phyloP scores from a whole-genome alignment of 2,329 filamentous ascomycete species.

The Cytospora chrysosperma region DNA sequence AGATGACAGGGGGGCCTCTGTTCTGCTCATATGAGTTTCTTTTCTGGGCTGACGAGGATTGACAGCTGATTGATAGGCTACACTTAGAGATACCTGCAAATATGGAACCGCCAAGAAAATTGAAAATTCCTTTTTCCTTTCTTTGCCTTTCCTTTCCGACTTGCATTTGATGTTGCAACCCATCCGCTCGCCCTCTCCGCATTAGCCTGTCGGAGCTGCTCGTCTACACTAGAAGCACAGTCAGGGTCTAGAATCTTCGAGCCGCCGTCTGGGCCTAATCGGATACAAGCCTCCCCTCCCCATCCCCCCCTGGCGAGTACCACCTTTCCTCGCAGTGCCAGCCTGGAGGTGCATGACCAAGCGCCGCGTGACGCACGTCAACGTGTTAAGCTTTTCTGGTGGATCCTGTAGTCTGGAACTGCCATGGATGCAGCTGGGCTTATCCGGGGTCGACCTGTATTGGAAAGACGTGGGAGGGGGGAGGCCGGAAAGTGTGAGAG shows the following conservation, averaged over 20 bases:
- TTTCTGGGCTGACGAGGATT: not conserved
- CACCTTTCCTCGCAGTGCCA: not conserved
- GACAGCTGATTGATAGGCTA: constrained; percentile 14
- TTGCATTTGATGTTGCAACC: not conserved
- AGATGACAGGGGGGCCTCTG: not conserved
- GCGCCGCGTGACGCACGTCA: constrained; percentile 10
- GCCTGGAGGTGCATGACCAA: not conserved
- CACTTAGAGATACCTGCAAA: constrained; percentile 23
- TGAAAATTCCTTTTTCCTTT: constrained; percentile 5
- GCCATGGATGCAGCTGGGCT: not conserved
- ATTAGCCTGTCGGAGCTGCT: not conserved
- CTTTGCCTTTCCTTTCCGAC: too few species aligned
- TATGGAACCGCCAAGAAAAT: constrained; percentile 18
- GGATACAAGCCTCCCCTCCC: not conserved
- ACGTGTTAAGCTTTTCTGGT: constrained; percentile 9
- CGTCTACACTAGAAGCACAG: too few species aligned
- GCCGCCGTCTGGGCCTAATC: not conserved
- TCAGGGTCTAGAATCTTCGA: too few species aligned
- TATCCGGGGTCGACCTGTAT: not conserved
- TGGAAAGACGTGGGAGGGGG: not conserved
- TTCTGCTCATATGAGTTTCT: not conserved
- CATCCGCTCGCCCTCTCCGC: not conserved
- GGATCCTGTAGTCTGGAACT: not conserved
- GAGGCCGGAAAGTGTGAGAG: not conserved
- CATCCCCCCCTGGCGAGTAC: not conserved